A percentile compares a stretch with the other conserved stretches of the same genome.
Evolutionary conservation across 768 basidiomycete species (phyloP).

Genomic region (Lentinula sp.): DNA sequence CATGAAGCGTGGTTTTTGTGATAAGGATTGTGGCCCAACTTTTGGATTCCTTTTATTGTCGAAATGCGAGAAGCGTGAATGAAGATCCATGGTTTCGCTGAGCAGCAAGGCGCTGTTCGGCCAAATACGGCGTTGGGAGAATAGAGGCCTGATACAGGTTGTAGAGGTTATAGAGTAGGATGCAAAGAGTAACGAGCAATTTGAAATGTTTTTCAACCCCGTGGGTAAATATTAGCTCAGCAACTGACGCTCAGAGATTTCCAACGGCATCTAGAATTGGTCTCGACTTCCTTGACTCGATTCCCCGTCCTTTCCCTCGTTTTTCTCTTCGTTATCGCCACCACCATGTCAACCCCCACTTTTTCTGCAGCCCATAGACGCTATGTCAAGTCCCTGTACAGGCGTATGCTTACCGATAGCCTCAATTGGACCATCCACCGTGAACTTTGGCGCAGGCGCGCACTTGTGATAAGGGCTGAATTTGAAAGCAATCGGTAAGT

Average conservation of each 20-base stretch:
- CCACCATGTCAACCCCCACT: conserved; percentile 48
- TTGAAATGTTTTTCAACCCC: not conserved
- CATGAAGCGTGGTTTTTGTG: conserved; percentile 37
- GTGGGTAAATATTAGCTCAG: not conserved
- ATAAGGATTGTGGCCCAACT: conserved; percentile 48
- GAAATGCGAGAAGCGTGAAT: conserved; percentile 70
- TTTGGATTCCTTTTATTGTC: conserved; percentile 62
- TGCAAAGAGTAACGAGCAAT: not conserved
- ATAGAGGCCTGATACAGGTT: not conserved
- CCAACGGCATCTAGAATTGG: not conserved
- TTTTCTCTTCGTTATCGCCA: conserved; percentile 9
- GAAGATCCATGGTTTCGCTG: conserved; percentile 56
- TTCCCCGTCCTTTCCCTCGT: conserved; percentile 3
- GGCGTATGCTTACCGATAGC: conserved; percentile 77
- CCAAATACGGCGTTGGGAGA: not conserved
- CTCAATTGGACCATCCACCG: conserved; percentile 87
- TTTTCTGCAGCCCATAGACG: conserved; percentile 73
- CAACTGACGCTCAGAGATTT: not conserved
- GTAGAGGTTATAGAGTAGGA: not conserved
- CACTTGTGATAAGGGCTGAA: conserved; percentile 81
- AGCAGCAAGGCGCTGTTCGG: not conserved
- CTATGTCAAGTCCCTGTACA: conserved; percentile 91
- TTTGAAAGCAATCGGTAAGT: conserved; percentile 89
- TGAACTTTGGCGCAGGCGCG: conserved; percentile 81
- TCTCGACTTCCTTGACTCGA: not conserved